Base-by-base conservation (phyloP, 768 basidiomycete species). In the Mycena albidolilacea region DNA sequence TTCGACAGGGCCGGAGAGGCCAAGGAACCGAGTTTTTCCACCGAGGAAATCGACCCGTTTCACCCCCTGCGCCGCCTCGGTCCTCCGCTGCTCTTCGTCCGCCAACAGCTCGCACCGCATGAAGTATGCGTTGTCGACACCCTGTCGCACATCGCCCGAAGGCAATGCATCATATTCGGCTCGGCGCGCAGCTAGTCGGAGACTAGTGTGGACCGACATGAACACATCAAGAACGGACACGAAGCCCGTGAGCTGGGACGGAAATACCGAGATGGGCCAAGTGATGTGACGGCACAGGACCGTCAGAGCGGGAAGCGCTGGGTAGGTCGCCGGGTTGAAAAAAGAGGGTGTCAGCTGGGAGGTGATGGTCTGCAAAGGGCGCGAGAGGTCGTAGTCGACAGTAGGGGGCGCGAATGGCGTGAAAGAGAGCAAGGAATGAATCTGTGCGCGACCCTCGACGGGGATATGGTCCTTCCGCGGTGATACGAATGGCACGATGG, bases 341-440 rank as follows among this genome's bases (percentile, higher is more conserved):
- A 65, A 69, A 3, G 71, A 48, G 4, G 74, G 67, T 3, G 67
- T 72, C 2, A 72, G 11, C 23, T 72, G 71, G 19, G 69, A 3
- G 57, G 55, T 68, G 43, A 75, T 60, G 38, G 65, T 67, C 30
- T 69, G 64, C 2, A 69, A 61, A 23, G 75, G 64, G 1, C 64
- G 71, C 3, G 68, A 14, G n/a, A 75, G 43, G 54, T 75, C 70
- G 60, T 65, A 72, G 43, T 57, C 10, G 44, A 75, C 57, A 6
- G 43, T 17, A 7, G 75, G 75, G 2, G 58, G 67, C 0, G 59
- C 11, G 54, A 70, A 70, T 7, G 75, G 75, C 39, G 59, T 43
- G 55, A 67, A 75, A 0, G 71, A 52, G 43, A 88, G 84, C 57
- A 85, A 79, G 60, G 80, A 80, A 71, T 88, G 86, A 50, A 88